Evolutionary conservation across 2,329 filamentous ascomycete genomes (phyloP), one percentile per base, ranked within the genome.

Genomic region (Pyrenochaeta sp.): DNA sequence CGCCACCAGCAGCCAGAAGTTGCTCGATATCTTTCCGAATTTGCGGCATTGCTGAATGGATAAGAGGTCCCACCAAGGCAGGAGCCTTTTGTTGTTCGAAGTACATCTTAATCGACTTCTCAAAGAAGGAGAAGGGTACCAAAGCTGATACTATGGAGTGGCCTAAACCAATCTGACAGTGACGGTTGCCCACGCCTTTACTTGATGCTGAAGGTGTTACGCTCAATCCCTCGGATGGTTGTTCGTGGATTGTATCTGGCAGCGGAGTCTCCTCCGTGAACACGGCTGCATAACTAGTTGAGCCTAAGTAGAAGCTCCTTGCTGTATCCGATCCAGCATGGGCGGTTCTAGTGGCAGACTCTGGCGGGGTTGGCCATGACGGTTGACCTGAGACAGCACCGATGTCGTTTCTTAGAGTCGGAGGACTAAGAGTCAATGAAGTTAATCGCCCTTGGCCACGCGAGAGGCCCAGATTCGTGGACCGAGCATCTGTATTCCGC

Each of bases 251-350:
- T 13, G 62, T 60, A 5, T 67, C 58, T 14, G 63, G 59, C 21
- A 70, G 45, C 2, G 65, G 58, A 6, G 51, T 51, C 20, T 69
- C 58, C 39, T 66, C 64, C 2, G 60, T 61, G 26, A 70, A 69
- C 0, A 69, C 64, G 24, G 60, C 61, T 4, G 67, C 66, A 52
- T 70, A 70, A 42, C 67, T 70, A 6, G 67, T 70, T 6, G 66
- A 69, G 1, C 66, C 67, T 11, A 69, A 49, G 37, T 65, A 69
- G 40, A 68, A 70, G 21, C 58, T 60, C 32, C 64, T 52, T 7
- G 49, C 31, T 8, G 65, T 49, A 28, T 67, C 59, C n/a, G 58
- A 52, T 4, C 34, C 45, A n/a, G 37, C 23, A 37, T 53, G 53
- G 8, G 53, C 51, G 20, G 58, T 46, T 34, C 55, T 60, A 9